Percentiles rank a stretch among this genome's conserved stretches.
These are phyloP conservation scores for Neocucurbitaria cava DNA, from an alignment of 2,329 filamentous ascomycete species.

Conservation along the genomic window DNA sequence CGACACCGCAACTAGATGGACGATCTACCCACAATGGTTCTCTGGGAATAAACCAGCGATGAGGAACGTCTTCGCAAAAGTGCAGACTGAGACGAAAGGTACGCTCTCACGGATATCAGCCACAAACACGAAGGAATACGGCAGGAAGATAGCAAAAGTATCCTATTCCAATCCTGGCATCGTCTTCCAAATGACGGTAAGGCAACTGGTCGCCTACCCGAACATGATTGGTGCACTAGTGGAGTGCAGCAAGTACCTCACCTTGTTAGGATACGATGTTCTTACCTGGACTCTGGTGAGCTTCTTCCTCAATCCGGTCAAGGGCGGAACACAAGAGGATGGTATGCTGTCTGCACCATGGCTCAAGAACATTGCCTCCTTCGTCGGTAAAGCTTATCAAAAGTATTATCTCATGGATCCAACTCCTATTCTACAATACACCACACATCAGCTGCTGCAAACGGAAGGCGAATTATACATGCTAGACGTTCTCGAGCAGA, in stretches of 20 bases:
- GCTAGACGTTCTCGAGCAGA: conserved; percentile 87
- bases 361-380: conserved; percentile 88
- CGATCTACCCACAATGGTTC: conserved; percentile 94
- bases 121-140: conserved; percentile 85
- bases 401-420: conserved; percentile 85
- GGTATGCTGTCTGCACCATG: conserved; percentile 85
- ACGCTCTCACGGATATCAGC: conserved; percentile 89
- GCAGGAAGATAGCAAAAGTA: conserved; percentile 88
- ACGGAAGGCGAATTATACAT: conserved; percentile 83
- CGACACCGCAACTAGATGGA: conserved; percentile 77
- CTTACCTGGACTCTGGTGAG: conserved; percentile 91
- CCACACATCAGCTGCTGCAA: conserved; percentile 80
- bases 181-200: conserved; percentile 87
- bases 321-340: conserved; percentile 67
- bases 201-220: conserved; percentile 90
- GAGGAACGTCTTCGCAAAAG: conserved; percentile 76
- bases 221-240: conserved; percentile 96
- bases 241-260: conserved; percentile 93
- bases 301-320: conserved; percentile 64
- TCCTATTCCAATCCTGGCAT: conserved; percentile 88
- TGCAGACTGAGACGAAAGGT: conserved; percentile 79
- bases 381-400: conserved; percentile 88
- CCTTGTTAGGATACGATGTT: conserved; percentile 89
- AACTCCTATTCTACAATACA: conserved; percentile 85
- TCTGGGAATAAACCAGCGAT: conserved; percentile 66